Percentiles rank a stretch among this genome's conserved stretches.
Evolutionary conservation across 345 rosid genomes (phyloP).

Genomic region (Conringia planisiliqua): DNA sequence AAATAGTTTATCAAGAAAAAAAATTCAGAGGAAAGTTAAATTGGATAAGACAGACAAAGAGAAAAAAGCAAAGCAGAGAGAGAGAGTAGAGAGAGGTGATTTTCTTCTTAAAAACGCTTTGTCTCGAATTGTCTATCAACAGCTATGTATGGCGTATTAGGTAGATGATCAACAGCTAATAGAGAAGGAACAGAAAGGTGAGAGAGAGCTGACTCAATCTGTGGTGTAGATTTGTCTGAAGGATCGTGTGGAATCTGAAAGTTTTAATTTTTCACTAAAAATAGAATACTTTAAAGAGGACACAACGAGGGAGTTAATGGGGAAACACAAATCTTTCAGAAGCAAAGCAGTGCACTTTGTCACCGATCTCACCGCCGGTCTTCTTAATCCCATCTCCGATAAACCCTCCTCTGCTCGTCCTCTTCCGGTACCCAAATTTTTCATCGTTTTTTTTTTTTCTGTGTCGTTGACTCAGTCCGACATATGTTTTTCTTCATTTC

Average conservation of each 20-base stretch:
- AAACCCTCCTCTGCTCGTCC: conserved; percentile 50
- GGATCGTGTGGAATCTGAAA: conserved; percentile 19
- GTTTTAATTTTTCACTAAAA: conserved; percentile 21
- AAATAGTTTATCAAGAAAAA: background rate
- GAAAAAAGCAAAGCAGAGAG: background rate
- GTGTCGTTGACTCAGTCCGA: background rate
- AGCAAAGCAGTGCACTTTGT: conserved; percentile 94
- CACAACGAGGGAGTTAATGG: conserved; percentile 36
- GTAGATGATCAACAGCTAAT: conserved; percentile 14
- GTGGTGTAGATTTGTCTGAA: conserved; percentile 16
- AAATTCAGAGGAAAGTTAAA: background rate
- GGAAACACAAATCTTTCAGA: conserved; percentile 64
- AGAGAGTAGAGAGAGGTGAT: background rate
- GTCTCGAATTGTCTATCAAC: conserved; percentile 2
- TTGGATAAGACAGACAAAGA: background rate
- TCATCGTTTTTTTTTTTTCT: background rate
- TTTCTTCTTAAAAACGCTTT: background rate
- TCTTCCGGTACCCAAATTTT: conserved; percentile 34
- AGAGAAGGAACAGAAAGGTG: background rate
- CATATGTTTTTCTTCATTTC: background rate
- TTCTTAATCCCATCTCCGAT: conserved; percentile 94
- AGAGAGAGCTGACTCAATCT: conserved; percentile 2
- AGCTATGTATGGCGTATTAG: conserved; percentile 13
- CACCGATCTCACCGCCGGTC: conserved; percentile 86
- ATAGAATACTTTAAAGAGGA: background rate